Conservation (phyloP, 306 rosid species). For the Dalbergia cultrata region DNA sequence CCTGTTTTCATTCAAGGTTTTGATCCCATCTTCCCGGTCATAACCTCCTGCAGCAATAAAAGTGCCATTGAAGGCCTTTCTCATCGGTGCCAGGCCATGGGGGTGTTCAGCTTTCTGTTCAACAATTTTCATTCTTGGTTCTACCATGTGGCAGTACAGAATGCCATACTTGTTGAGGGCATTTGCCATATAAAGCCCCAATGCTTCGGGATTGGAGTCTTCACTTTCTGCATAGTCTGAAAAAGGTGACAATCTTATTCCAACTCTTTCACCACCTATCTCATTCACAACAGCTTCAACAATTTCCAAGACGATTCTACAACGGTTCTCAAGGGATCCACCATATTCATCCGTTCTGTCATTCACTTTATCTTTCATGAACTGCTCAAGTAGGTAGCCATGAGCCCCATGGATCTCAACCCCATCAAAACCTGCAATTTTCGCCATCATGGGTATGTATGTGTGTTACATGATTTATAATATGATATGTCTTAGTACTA, state of each 20-base stretch:
- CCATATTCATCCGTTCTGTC: slow-evolving; percentile 79
- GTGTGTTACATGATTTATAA: slow-evolving; percentile 22
- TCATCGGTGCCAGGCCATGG: slow-evolving; percentile 59
- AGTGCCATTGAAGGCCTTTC: slow-evolving; percentile 71
- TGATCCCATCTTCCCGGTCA: slow-evolving; percentile 58
- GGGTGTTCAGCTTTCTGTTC: slow-evolving; percentile 37
- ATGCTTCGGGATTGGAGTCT: slow-evolving; percentile 65
- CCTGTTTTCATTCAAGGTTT: slow-evolving; percentile 53
- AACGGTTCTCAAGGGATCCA: slow-evolving; percentile 73
- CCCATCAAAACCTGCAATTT: slow-evolving; percentile 74
- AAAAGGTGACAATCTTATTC: slow-evolving; percentile 74
- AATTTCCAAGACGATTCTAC: slow-evolving; percentile 62
- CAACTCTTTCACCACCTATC: slow-evolving; percentile 71
- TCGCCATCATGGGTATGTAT: not conserved
- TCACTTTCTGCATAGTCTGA: slow-evolving; percentile 50
- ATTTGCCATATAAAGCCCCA: slow-evolving; percentile 60
- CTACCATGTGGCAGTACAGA: slow-evolving; percentile 72
- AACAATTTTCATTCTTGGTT: slow-evolving; percentile 59
- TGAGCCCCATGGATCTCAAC: slow-evolving; percentile 78
- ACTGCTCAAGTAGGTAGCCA: slow-evolving; percentile 75
- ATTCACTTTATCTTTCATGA: slow-evolving; percentile 68
- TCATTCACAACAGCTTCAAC: slow-evolving; percentile 66
- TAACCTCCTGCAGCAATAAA: slow-evolving; percentile 70
- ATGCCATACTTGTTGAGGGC: slow-evolving; percentile 60
- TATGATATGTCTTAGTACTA: not conserved